Evolutionary conservation across 2,329 filamentous ascomycete species (phyloP).

Genomic region (Ophiostoma perfectum): DNA sequence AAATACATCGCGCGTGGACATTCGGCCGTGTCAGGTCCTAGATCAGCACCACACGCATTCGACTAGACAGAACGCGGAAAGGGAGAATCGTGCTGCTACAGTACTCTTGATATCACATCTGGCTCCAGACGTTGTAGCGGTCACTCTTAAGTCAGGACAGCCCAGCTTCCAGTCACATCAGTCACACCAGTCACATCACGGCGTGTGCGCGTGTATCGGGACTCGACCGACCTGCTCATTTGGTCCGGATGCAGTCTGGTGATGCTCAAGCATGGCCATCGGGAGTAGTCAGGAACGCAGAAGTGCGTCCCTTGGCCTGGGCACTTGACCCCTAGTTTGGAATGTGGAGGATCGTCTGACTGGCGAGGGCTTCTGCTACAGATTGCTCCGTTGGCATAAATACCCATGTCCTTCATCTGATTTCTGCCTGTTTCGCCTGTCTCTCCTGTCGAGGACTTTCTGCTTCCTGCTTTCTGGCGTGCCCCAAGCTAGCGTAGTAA

Average conservation of each 20-base stretch:
- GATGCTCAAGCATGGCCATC: background rate
- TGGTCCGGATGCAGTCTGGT: background rate
- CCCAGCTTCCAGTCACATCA: no score
- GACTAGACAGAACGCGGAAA: no score
- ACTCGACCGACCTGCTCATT: no score
- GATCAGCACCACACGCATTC: no score
- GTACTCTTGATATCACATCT: no score
- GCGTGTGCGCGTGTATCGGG: no score
- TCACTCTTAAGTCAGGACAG: no score
- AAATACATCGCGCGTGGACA: constrained; percentile 2
- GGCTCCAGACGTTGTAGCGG: no score
- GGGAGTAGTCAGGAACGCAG: background rate
- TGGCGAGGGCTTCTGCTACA: background rate
- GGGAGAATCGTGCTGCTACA: no score
- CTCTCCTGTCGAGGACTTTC: background rate
- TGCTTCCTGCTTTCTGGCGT: background rate
- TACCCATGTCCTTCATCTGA: background rate
- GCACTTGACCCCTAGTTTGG: background rate
- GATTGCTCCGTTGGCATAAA: background rate
- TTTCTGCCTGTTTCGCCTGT: background rate
- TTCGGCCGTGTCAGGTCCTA: background rate
- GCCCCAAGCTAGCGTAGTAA: background rate
- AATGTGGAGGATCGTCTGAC: background rate
- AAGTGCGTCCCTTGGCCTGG: no score
- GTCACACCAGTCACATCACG: no score